Conservation (phyloP, 2,329 filamentous ascomycete species). For the Sphaerostilbella broomeana region DNA sequence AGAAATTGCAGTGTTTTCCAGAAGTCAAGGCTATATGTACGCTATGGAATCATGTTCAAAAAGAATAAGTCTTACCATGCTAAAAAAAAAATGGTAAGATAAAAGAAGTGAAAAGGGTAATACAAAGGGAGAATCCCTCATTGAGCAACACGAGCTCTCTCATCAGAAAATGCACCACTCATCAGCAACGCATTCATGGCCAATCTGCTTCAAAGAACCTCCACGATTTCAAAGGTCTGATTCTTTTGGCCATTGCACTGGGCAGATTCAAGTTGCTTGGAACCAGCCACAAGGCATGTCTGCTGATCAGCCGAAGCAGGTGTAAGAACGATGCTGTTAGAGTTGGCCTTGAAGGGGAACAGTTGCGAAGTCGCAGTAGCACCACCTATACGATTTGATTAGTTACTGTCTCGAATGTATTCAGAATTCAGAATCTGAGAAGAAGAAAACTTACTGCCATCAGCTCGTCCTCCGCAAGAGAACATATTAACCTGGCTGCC, state of each 20-base stretch:
- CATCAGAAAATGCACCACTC: too few species aligned
- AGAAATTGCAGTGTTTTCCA: too few species aligned
- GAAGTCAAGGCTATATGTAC: too few species aligned
- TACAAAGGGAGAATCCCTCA: too few species aligned
- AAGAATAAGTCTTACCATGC: too few species aligned
- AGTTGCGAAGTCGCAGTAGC: conserved; percentile 43
- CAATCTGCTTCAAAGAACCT: conserved; percentile 8
- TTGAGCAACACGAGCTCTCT: too few species aligned
- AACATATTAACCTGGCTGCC: conserved; percentile 45
- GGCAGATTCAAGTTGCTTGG: conserved; percentile 18
- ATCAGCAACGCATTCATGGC: not conserved
- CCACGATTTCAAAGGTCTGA: conserved; percentile 17
- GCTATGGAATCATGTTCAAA: too few species aligned
- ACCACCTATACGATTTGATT: conserved; percentile 28
- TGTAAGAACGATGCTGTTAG: conserved; percentile 35
- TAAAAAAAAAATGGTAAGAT: too few species aligned
- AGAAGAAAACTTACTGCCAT: conserved; percentile 31
- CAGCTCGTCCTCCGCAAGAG: conserved; percentile 46
- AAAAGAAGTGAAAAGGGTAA: too few species aligned
- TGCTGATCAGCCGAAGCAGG: conserved; percentile 37
- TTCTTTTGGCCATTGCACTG: conserved; percentile 22
- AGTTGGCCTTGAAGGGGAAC: conserved; percentile 38
- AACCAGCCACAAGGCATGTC: conserved; percentile 16
- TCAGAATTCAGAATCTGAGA: not conserved
- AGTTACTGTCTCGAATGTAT: conserved; percentile 12